Evolutionary conservation across 495 filamentous ascomycete genomes (phyloP).

Genomic region (Lasiosphaeriaceae sp.): DNA sequence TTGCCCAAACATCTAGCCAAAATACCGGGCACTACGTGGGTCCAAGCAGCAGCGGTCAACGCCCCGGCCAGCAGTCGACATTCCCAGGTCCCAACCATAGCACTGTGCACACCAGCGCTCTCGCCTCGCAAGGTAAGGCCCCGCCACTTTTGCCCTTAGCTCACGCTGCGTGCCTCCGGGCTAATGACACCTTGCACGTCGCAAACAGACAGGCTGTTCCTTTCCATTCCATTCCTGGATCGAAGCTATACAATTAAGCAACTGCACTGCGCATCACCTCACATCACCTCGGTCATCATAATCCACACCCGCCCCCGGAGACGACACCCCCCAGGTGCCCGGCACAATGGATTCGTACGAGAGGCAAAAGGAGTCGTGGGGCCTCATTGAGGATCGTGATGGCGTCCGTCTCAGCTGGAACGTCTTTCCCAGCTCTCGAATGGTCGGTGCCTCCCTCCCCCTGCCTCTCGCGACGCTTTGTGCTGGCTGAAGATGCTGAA

Average conservation of each 20-base stretch:
- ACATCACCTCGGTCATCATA: not conserved
- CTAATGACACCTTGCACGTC: conserved; percentile 30
- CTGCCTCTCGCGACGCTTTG: not conserved
- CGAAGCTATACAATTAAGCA: not conserved
- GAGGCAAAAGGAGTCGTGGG: conserved; percentile 91
- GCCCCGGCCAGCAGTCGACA: not conserved
- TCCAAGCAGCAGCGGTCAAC: not conserved
- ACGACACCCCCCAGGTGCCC: not conserved
- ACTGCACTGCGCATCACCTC: not conserved
- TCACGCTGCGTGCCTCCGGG: conserved; percentile 1
- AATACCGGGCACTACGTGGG: not conserved
- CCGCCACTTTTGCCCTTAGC: too few species aligned
- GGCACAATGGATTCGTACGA: conserved; percentile 50
- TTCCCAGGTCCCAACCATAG: not conserved
- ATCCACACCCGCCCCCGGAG: conserved; percentile 1
- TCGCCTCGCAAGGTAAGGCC: too few species aligned
- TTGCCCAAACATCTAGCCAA: not conserved
- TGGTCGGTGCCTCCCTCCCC: conserved; percentile 53
- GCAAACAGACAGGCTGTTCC: not conserved
- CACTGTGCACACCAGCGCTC: too few species aligned
- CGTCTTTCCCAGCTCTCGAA: conserved; percentile 96
- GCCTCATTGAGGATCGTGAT: conserved; percentile 94
- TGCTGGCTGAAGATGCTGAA: conserved; percentile 17
- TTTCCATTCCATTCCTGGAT: not conserved
- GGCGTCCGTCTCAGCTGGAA: conserved; percentile 98